Base-by-base conservation (phyloP, 371 early-diverging fungal genomes). In the Mortierella sp. region DNA sequence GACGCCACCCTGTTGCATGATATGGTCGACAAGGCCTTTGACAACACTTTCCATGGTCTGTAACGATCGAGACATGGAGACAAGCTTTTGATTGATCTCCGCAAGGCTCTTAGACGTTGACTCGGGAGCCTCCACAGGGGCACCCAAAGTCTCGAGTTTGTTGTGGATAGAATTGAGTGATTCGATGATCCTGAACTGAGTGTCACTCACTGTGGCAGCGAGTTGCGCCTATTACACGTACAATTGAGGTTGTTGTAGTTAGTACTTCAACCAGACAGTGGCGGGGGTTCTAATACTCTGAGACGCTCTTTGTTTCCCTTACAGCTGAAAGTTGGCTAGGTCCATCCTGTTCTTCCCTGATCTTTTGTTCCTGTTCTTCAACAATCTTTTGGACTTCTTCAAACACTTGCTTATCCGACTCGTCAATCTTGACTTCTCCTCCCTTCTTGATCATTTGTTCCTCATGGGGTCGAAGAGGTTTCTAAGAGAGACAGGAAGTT, bases 11-110 rank as follows among this genome's bases (percentile, higher is more conserved):
- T 76, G 57, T 10, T 57, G 24, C 57, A 58, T 57, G 27, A 98
- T 80, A 24, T 83, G 80, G 0, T 84, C 70, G 17, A 94, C 82
- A 5, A 95, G 61, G 0, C 86, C 79, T 34, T 85, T 78, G 9
- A 98, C 84, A 17, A 95, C 85, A 21, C 54, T 70, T 79, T 99
- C 90, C 88, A 96, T 92, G 64, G 97, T 88, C 0, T 65, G 71
- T 31, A 97, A 81, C 61, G 96, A 95, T 13, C 73, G 64, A 4
- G 86, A 82, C 91, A 98, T 96, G 0, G 60, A 31, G 16, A 14
- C 34, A 22, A 76, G 29, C 53, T 69, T 68, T 14, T 56, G 52
- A 46, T 69, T 65, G 16, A 76, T 68, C 17, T 76, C 77, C 13
- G 49, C 58, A 6, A 76, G 44, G 21, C 65, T 64, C 51, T 53